A percentile compares a stretch with the other conserved stretches of the same genome.
These are phyloP conservation scores for Clarireedia hainanense DNA, from an alignment of 2,329 filamentous ascomycete species.

Conservation along the genomic window DNA sequence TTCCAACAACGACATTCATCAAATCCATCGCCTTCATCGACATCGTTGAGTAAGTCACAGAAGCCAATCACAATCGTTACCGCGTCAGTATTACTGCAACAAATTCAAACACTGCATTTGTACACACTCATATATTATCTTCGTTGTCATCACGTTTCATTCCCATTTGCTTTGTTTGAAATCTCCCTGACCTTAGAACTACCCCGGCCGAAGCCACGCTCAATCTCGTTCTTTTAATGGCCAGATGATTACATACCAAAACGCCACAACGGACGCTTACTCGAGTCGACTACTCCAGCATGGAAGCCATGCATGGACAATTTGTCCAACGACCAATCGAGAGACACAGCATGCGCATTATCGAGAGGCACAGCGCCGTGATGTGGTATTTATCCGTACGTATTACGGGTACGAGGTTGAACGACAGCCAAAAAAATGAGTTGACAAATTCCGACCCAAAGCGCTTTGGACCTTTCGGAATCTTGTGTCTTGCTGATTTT, in stretches of 20 bases:
- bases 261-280: neutral
- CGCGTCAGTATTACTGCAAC: too few relatives aligned
- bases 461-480: neutral
- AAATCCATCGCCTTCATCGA: too few relatives aligned
- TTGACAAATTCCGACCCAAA: neutral
- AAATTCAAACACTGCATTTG: too few relatives aligned
- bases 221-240: neutral
- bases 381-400: neutral
- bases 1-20: too few relatives aligned
- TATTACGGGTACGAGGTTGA: neutral
- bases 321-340: neutral
- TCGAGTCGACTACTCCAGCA: neutral
- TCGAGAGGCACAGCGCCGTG: neutral
- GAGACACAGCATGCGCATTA: neutral
- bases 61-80: too few relatives aligned
- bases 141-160: neutral
- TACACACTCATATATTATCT: neutral
- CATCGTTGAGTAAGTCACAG: too few relatives aligned
- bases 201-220: neutral
- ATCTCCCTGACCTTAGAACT: neutral
- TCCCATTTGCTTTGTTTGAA: neutral
- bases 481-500: neutral
- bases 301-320: neutral
- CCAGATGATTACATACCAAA: neutral
- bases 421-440: neutral